A percentile compares a stretch with the other conserved stretches of the same genome.
Evolutionary conservation across 257 asterid species (phyloP).

Genomic region (Dorcoceras hygrometricum): DNA sequence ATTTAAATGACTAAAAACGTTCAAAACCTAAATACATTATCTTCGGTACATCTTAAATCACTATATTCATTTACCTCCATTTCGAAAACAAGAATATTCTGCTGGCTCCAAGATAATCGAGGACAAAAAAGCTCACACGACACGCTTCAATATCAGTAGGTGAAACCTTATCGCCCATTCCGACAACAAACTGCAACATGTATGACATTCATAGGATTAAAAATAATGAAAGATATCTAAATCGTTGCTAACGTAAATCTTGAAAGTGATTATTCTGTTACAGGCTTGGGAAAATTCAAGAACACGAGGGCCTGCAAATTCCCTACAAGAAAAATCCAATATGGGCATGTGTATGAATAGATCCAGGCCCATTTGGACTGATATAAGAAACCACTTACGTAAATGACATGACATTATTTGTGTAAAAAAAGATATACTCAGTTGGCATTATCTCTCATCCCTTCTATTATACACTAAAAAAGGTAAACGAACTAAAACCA

Average conservation of each 20-base stretch:
- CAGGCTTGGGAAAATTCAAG: constrained; percentile 46
- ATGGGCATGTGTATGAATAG: constrained; percentile 16
- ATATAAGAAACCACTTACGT: constrained; percentile 5
- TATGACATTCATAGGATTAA: constrained; percentile 20
- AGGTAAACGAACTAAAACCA: constrained; percentile 11
- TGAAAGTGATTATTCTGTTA: not conserved
- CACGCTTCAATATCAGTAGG: constrained; percentile 98
- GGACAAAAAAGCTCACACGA: constrained; percentile 53
- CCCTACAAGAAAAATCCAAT: constrained; percentile 58
- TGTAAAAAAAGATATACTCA: constrained; percentile 8
- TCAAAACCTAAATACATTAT: too few species aligned
- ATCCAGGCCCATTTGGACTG: not conserved
- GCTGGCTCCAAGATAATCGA: not conserved
- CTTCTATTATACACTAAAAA: constrained; percentile 17
- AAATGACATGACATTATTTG: constrained; percentile 12
- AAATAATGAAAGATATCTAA: not conserved
- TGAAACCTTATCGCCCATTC: constrained; percentile 92
- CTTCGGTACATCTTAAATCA: too few species aligned
- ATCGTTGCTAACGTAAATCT: not conserved
- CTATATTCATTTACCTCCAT: too few species aligned
- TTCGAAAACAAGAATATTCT: not conserved
- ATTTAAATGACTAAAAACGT: too few species aligned
- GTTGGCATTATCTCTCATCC: constrained; percentile 19
- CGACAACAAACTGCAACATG: constrained; percentile 80
- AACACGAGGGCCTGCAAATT: constrained; percentile 90